Conservation (phyloP, 108 stramenopile genomes). For the Nitzschia palea region DNA sequence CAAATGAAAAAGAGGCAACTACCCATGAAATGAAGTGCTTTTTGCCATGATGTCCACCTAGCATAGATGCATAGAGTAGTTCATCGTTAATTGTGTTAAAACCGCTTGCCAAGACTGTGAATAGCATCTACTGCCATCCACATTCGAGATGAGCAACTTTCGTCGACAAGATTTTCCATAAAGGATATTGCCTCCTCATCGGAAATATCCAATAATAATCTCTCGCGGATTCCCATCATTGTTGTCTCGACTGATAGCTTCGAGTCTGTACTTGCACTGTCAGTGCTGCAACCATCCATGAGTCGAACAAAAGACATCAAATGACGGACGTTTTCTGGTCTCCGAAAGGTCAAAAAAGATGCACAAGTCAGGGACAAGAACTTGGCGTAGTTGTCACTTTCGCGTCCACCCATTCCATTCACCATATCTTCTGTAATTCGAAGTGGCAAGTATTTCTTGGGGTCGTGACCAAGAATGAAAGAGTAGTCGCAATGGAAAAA, state of each 20-base stretch:
- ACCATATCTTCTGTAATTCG: slow-evolving; percentile 88
- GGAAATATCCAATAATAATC: slow-evolving; percentile 69
- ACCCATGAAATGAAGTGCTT: too few species aligned
- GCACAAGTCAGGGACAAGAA: slow-evolving; percentile 81
- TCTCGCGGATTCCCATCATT: slow-evolving; percentile 59
- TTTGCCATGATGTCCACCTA: too few species aligned
- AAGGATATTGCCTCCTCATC: slow-evolving; percentile 74
- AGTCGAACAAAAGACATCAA: slow-evolving; percentile 66
- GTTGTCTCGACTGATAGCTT: slow-evolving; percentile 63
- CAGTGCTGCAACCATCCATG: slow-evolving; percentile 45
- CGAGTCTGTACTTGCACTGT: slow-evolving; percentile 58
- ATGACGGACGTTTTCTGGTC: slow-evolving; percentile 70
- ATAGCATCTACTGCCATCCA: slow-evolving; percentile 91
- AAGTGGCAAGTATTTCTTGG: slow-evolving; percentile 85
- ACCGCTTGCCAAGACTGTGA: slow-evolving; percentile 73
- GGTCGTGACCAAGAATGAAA: slow-evolving; percentile 85
- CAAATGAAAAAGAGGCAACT: too few species aligned
- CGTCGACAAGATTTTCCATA: slow-evolving; percentile 81
- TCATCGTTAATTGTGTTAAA: slow-evolving; percentile 38
- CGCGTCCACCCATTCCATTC: slow-evolving; percentile 80
- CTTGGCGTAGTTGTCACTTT: slow-evolving; percentile 80
- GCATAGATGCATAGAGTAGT: too few species aligned
- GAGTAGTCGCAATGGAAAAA: slow-evolving; percentile 88
- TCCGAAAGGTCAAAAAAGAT: slow-evolving; percentile 76
- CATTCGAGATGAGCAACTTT: slow-evolving; percentile 69